Evolutionary conservation across 2,329 filamentous ascomycete genomes (phyloP), one percentile per base, ranked within the genome.

Genomic region (Xylaria sp.): DNA sequence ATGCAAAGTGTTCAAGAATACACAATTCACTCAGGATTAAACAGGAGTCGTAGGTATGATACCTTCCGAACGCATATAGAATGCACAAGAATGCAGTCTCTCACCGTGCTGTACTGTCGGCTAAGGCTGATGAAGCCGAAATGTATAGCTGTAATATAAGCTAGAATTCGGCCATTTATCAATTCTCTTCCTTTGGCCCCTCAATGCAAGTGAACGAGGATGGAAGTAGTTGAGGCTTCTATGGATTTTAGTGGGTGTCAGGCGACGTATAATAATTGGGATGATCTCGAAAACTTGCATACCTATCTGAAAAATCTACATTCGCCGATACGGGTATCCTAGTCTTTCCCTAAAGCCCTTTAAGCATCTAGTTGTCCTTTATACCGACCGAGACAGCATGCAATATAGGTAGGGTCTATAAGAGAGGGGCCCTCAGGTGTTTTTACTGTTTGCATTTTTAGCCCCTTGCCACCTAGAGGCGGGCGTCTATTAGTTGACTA

Each of bases 401-500:
- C 6, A 14, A 14, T n/a, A 45, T 3, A 32, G 24, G 48, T 6
- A 50, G n/a, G 30, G 6, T 51, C 32, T 21, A n/a, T 8, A 60
- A 39, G n/a, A 30, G 24, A 8, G 9, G 4, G 21, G 4, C 17
- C 24, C 34, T 19, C 7, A 12, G 2, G 27, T 54, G 36, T 45
- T 63, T 67, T 67, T 58, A 65, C 62, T 65, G 36, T 45, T 66
- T 66, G 56, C 50, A 69, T 69, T 62, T 65, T 51, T 54, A 62
- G 50, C 58, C 51, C 47, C 47, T 30, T 39, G 17, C 42, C 56
- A 19, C 54, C 21, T 48, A 53, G 64, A 45, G 45, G 64, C 56
- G 30, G 61, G 30, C 21, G 61, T 69, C 68, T 69, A 68, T 68
- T 67, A 60, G 21, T 64, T 42, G 61, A 62, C 64, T 69, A 69